These are phyloP conservation scores for Plasmodium gaboni DNA, from an alignment of 169 alveolate species.

Conservation along the genomic window DNA sequence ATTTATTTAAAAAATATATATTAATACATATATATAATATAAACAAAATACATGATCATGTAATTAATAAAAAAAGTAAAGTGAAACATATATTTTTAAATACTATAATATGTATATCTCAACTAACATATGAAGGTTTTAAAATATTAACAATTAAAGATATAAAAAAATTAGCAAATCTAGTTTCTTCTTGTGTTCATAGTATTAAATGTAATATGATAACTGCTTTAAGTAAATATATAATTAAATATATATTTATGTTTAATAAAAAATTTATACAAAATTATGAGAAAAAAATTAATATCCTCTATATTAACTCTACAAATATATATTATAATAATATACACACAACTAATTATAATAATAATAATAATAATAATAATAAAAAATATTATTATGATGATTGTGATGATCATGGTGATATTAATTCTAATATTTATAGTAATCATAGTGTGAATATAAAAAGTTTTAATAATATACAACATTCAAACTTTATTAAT, in stretches of 20 bases:
- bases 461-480: too few species aligned
- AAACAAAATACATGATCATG: constrained; percentile 53
- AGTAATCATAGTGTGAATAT: not conserved
- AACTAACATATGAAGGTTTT: constrained; percentile 68
- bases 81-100: constrained; percentile 56
- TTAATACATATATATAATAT: constrained; percentile 54
- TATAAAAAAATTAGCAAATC: constrained; percentile 34
- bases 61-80: constrained; percentile 59
- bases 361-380: constrained; percentile 1
- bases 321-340: constrained; percentile 73
- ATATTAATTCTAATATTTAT: too few species aligned
- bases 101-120: constrained; percentile 74
- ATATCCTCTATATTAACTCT: constrained; percentile 60
- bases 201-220: constrained; percentile 71
- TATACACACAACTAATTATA: constrained; percentile 18
- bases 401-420: not conserved
- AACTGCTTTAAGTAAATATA: constrained; percentile 62
- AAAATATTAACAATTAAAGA: constrained; percentile 54
- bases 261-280: constrained; percentile 73
- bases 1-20: constrained; percentile 57
- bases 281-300: constrained; percentile 70
- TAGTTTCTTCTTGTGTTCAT: constrained; percentile 58
- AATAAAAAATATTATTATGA: not conserved
- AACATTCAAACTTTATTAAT: too few species aligned
- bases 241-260: constrained; percentile 64